Evolutionary conservation across 192 early-diverging fungal species (phyloP), one percentile per base, ranked within the genome.

Genomic region (Geosiphon pyriformis): DNA sequence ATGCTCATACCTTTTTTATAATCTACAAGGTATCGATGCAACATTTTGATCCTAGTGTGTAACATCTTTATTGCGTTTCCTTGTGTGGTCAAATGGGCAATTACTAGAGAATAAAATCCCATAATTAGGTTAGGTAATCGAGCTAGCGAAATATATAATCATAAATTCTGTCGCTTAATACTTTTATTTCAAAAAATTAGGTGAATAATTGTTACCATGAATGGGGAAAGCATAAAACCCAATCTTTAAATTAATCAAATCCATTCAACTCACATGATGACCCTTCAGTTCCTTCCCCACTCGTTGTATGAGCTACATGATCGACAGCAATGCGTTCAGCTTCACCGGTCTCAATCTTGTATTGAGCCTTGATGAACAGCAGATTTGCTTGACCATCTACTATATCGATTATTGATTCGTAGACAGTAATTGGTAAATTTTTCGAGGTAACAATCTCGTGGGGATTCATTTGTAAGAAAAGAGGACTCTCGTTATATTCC

Each of bases 291-390:
- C 76, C 70, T 30, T 83, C 83, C 15, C 72, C 70, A n/a, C 78
- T 80, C 12, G 80, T 80, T 4, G 79, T 81, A 52, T 88, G 84
- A 20, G 91, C 89, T 33, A 93, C 87, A 70, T 93, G 91, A 69
- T 94, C 89, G 10, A 94, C 86, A 8, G 92, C 90, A 68, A 94
- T 90, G 37, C 91, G 80, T 69, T 94, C 92, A 31, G 91, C 91
- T 61, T 94, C 92, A 26, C 85, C 85, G 4, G 92, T 92, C 63
- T 91, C 91, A 25, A 94, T 83, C 66, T 85, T 87, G 73, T 91
- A 94, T 27, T 78, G 58, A 17, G 80, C 65, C 64, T 83, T 74
- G 10, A 85, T 77, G 65, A 94, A 91, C 35, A 87, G 69, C 27
- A 85, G 77, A 48, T 83, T 77, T 4, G 83, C 76, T 20, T 77